Conservation (phyloP, 78 protist species). For the Isochrysis galbana region DNA sequence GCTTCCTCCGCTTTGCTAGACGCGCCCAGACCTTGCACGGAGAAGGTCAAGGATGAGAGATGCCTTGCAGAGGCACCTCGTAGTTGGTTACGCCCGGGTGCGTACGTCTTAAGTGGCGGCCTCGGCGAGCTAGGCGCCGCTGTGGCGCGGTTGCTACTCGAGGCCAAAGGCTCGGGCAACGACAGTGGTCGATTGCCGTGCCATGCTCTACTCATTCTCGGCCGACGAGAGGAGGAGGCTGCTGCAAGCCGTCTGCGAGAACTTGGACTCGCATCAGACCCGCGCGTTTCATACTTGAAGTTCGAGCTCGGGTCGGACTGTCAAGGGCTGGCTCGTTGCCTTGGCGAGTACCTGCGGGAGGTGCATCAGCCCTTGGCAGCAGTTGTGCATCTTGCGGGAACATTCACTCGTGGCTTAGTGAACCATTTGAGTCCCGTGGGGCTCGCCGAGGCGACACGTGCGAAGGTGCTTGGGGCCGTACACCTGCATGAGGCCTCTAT, state of each 20-base stretch:
- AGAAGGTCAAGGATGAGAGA: background rate
- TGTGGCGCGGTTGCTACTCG: background rate
- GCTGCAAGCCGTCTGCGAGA: too few species aligned
- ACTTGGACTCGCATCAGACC: background rate
- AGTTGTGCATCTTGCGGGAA: background rate
- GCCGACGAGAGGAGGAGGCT: too few species aligned
- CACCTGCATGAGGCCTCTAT: background rate
- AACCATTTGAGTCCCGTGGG: background rate
- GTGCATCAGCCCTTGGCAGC: background rate
- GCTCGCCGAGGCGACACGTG: background rate
- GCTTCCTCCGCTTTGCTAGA: too few species aligned
- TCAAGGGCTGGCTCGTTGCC: background rate
- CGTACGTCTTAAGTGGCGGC: background rate
- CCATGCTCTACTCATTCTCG: too few species aligned
- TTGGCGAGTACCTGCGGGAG: background rate
- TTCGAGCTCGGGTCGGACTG: background rate
- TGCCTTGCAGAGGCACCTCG: background rate
- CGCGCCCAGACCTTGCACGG: too few species aligned
- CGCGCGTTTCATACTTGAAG: background rate
- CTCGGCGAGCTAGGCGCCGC: background rate
- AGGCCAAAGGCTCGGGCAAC: background rate
- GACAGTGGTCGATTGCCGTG: too few species aligned
- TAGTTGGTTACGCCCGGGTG: background rate
- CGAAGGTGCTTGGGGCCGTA: background rate
- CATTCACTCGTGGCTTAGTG: background rate